These are phyloP conservation scores for Pseudogymnoascus pannorum DNA, from an alignment of 2,329 filamentous ascomycete genomes.

Conservation along the genomic window DNA sequence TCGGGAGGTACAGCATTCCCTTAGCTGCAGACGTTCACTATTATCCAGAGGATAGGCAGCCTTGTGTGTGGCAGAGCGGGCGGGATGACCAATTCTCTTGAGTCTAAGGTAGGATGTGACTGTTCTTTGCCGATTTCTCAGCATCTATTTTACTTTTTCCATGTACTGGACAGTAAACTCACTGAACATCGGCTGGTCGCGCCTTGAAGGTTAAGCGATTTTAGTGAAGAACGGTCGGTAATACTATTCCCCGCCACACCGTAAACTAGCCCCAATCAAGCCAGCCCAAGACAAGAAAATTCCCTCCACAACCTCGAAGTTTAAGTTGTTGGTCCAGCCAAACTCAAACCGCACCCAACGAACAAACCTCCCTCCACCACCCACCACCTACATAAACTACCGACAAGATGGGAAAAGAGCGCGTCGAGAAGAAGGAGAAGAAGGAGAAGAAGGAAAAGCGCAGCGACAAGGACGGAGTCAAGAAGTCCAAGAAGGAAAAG, in stretches of 20 bases:
- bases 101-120: too few relatives aligned
- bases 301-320: constrained; percentile 11
- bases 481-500: constrained; percentile 37
- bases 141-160: neutral
- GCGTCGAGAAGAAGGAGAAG: constrained; percentile 51
- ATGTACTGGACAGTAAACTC: neutral
- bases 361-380: constrained; percentile 8
- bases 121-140: too few relatives aligned
- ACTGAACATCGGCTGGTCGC: neutral
- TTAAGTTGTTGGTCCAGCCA: neutral
- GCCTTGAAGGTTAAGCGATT: neutral
- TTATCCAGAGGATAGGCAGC: too few relatives aligned
- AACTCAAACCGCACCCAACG: neutral
- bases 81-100: too few relatives aligned
- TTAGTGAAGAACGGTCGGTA: neutral
- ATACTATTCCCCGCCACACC: constrained; percentile 3
- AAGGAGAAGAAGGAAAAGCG: constrained; percentile 67
- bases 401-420: constrained; percentile 34
- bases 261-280: constrained; percentile 11
- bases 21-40: too few relatives aligned
- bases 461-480: constrained; percentile 36
- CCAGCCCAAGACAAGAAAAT: constrained; percentile 10
- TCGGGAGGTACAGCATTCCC: too few relatives aligned
- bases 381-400: constrained; percentile 8
- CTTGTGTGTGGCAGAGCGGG: too few relatives aligned